Evolutionary conservation across 352 stramenopile genomes (phyloP).

Genomic region (Thalassiosira sp.): DNA sequence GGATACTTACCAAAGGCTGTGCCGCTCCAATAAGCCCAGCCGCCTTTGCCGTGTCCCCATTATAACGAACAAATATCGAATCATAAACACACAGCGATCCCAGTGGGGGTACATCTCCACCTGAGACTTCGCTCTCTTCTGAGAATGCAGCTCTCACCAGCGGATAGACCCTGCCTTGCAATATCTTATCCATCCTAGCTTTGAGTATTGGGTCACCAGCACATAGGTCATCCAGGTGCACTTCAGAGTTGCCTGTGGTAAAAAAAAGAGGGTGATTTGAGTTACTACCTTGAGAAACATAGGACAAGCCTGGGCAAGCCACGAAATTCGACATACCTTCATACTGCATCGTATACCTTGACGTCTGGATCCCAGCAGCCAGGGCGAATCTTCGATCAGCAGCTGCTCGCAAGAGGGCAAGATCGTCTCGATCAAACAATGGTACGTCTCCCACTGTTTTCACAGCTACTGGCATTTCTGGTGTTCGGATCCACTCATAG

Average conservation of each 20-base stretch:
- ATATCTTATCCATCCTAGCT: conserved; percentile 35
- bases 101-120: conserved; percentile 20
- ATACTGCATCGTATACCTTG: conserved; percentile 52
- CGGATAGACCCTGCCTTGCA: conserved; percentile 48
- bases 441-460: conserved; percentile 38
- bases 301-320: neutral
- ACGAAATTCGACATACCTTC: conserved; percentile 17
- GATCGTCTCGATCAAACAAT: conserved; percentile 42
- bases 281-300: neutral
- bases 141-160: conserved; percentile 45
- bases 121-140: conserved; percentile 16
- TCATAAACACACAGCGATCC: conserved; percentile 52
- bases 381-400: conserved; percentile 47
- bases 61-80: conserved; percentile 57
- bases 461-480: conserved; percentile 36
- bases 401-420: conserved; percentile 29
- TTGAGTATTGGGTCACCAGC: conserved; percentile 32
- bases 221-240: conserved; percentile 54
- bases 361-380: conserved; percentile 37
- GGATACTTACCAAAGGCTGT: conserved; percentile 29
- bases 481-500: conserved; percentile 38
- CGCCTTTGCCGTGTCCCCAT: conserved; percentile 45
- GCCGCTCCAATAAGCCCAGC: conserved; percentile 36
- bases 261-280: neutral
- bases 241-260: conserved; percentile 38